Percentiles rank a stretch among this genome's conserved stretches.
phyloP scores from a whole-genome alignment of 192 early-diverging fungal genomes.

The Dimargaris xerosporica region DNA sequence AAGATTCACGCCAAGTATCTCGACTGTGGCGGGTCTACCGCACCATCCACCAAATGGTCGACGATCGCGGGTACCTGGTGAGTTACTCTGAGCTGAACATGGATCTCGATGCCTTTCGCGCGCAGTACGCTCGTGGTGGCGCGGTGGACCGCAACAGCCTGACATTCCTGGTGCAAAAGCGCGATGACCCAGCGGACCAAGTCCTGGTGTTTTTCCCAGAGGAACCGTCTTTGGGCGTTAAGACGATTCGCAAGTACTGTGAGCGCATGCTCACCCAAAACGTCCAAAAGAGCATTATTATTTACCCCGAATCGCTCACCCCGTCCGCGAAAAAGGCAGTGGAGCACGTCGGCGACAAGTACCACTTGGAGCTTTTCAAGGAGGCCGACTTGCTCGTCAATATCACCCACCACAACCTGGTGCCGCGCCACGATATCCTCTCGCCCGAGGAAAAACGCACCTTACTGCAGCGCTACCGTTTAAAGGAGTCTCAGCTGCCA shows the following conservation, averaged over 20 bases:
- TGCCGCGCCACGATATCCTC: conserved; percentile 87
- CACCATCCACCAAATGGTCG: conserved; percentile 81
- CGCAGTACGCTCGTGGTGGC: conserved; percentile 46
- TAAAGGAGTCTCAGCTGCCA: conserved; percentile 92
- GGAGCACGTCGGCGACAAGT: conserved; percentile 25
- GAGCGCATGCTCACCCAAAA: conserved; percentile 66
- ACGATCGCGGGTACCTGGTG: conserved; percentile 80
- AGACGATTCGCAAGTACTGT: conserved; percentile 70
- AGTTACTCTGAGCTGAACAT: conserved; percentile 63
- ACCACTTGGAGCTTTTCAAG: conserved; percentile 65
- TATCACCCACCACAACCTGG: conserved; percentile 89
- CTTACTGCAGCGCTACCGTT: conserved; percentile 75
- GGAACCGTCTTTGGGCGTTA: conserved; percentile 75
- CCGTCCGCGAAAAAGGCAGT: conserved; percentile 67
- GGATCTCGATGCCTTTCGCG: conserved; percentile 64
- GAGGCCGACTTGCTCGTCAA: conserved; percentile 92
- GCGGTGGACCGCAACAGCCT: conserved; percentile 62
- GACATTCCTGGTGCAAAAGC: conserved; percentile 73
- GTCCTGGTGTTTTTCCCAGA: conserved; percentile 89
- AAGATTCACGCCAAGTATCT: conserved; percentile 40
- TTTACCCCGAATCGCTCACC: conserved; percentile 75
- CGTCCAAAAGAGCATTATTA: conserved; percentile 67
- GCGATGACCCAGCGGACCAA: conserved; percentile 64
- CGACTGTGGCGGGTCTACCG: conserved; percentile 70
- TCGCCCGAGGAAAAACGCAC: conserved; percentile 76